Conservation (phyloP, 371 early-diverging fungal genomes). For the Lichtheimia ornata region DNA sequence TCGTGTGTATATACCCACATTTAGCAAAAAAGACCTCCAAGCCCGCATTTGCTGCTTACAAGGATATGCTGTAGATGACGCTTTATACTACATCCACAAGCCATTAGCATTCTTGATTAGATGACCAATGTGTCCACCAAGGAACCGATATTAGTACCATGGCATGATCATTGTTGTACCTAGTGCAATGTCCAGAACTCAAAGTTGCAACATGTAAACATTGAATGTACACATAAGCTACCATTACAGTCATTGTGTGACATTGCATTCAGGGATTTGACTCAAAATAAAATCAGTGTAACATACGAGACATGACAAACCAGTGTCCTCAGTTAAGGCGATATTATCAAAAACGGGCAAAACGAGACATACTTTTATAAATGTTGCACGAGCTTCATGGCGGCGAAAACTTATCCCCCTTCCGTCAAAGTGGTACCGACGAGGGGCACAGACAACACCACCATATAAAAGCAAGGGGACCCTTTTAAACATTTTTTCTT, state of each 20-base stretch:
- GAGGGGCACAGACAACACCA: not conserved
- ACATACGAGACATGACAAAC: slow-evolving; percentile 1
- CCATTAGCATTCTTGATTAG: no score
- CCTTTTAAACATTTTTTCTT: not conserved
- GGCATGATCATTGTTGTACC: not conserved
- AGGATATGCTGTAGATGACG: no score
- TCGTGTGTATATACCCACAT: no score
- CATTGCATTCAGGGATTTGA: not conserved
- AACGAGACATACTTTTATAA: not conserved
- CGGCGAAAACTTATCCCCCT: not conserved
- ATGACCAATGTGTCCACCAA: no score
- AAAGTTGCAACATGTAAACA: not conserved
- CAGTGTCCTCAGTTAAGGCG: not conserved
- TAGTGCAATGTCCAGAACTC: not conserved
- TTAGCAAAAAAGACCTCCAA: no score
- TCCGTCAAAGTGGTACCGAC: slow-evolving; percentile 1
- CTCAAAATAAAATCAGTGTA: not conserved
- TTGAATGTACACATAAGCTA: not conserved
- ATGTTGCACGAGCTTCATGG: slow-evolving; percentile 12
- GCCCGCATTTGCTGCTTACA: no score
- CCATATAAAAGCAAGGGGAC: not conserved
- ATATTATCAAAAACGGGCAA: slow-evolving; percentile 9
- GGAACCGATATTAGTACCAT: no score
- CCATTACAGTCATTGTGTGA: not conserved
- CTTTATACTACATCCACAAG: no score